These are phyloP conservation scores for Pharnaceum exiguum DNA, from an alignment of 148 eudicot species.

Conservation along the genomic window DNA sequence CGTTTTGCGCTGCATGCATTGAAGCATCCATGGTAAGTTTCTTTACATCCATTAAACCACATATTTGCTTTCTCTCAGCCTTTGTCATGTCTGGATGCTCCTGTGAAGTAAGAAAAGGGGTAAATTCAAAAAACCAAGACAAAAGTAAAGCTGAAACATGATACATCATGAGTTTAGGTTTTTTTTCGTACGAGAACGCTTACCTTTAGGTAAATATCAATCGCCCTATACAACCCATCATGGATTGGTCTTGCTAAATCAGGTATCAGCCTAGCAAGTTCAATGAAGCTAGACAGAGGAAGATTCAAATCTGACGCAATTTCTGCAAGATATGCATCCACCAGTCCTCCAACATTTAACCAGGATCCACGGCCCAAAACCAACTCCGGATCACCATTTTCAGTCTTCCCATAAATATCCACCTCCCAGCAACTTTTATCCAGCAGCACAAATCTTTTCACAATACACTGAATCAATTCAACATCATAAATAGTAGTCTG, in stretches of 20 bases:
- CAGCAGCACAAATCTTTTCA: slow-evolving; percentile 43
- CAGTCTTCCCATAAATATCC: slow-evolving; percentile 25
- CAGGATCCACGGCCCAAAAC: slow-evolving; percentile 34
- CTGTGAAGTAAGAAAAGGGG: slow-evolving; percentile 32
- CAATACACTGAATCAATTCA: slow-evolving; percentile 55
- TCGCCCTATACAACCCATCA: slow-evolving; percentile 67
- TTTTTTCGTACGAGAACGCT: not conserved
- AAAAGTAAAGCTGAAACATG: no score
- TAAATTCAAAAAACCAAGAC: no score
- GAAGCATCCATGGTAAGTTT: slow-evolving; percentile 60
- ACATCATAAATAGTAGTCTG: slow-evolving; percentile 62
- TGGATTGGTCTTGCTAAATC: slow-evolving; percentile 72
- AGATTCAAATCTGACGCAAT: slow-evolving; percentile 60
- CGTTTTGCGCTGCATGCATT: slow-evolving; percentile 84
- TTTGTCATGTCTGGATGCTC: slow-evolving; percentile 58
- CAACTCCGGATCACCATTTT: slow-evolving; percentile 21
- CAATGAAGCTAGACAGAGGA: slow-evolving; percentile 36
- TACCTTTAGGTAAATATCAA: slow-evolving; percentile 77
- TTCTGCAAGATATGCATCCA: slow-evolving; percentile 68
- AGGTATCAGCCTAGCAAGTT: slow-evolving; percentile 52
- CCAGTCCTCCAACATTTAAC: slow-evolving; percentile 56
- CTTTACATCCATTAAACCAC: slow-evolving; percentile 74
- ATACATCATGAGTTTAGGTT: no score
- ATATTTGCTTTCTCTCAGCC: slow-evolving; percentile 58
- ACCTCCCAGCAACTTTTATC: slow-evolving; percentile 32